Evolutionary conservation across 345 rosid genomes (phyloP).

Genomic region (Schrenkiella parvula): DNA sequence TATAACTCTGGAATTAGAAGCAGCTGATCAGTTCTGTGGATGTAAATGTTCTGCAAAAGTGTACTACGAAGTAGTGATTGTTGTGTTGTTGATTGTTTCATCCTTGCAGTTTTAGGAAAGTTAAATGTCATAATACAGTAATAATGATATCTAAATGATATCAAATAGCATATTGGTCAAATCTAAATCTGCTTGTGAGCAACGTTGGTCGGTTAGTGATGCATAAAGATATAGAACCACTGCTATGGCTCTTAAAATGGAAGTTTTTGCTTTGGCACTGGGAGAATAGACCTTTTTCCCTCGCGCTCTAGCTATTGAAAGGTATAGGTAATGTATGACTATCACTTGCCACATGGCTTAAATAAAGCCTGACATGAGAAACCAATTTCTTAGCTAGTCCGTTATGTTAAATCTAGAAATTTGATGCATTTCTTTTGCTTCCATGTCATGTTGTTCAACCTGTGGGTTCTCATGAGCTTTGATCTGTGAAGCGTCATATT

Average conservation of each 20-base stretch:
- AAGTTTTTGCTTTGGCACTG: not conserved
- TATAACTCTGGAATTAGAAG: not conserved
- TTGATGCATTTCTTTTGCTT: not conserved
- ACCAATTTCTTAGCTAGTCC: not conserved
- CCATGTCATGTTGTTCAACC: not conserved
- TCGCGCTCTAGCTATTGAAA: not conserved
- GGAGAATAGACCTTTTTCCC: not conserved
- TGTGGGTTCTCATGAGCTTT: conserved; percentile 4
- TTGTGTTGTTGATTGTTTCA: not conserved
- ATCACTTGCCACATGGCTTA: not conserved
- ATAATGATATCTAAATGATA: not conserved
- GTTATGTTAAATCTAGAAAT: not conserved
- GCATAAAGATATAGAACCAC: not conserved
- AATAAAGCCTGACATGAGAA: not conserved
- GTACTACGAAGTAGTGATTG: not conserved
- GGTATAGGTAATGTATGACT: not conserved
- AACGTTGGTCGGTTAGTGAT: not conserved
- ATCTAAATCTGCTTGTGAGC: not conserved
- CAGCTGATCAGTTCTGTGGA: not conserved
- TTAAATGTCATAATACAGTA: not conserved
- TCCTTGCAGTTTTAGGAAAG: not conserved
- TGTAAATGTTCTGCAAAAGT: not conserved
- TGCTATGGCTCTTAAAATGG: not conserved
- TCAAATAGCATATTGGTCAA: not conserved
- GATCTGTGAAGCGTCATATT: not conserved